Percentiles rank a stretch among this genome's conserved stretches.
These are phyloP conservation scores for Neonectria hederae DNA, from an alignment of 2,329 filamentous ascomycete species.

Conservation along the genomic window DNA sequence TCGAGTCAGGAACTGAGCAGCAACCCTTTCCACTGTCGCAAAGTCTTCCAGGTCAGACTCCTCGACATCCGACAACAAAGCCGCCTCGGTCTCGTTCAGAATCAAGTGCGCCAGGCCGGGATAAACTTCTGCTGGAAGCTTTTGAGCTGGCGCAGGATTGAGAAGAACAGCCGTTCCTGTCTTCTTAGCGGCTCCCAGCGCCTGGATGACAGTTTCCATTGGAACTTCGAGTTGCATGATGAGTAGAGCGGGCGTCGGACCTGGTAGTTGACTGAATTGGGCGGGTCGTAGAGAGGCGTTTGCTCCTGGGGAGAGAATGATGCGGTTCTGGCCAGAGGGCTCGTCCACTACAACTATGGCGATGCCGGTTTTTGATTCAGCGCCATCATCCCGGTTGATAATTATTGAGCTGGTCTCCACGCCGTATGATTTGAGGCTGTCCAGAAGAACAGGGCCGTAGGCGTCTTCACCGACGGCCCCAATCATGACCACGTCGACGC, in stretches of 20 bases:
- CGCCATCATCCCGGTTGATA: conserved; percentile 47
- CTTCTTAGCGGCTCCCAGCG: conserved; percentile 53
- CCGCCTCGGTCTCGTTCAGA: conserved; percentile 79
- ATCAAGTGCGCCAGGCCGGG: conserved; percentile 71
- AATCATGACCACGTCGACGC: conserved; percentile 62
- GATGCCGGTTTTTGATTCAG: conserved; percentile 60
- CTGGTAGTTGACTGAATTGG: conserved; percentile 36
- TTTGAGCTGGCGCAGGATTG: conserved; percentile 74
- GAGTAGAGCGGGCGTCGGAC: conserved; percentile 61
- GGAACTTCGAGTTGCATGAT: conserved; percentile 71
- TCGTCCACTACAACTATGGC: conserved; percentile 68
- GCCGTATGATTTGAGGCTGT: conserved; percentile 56
- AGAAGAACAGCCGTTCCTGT: conserved; percentile 66
- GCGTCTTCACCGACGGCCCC: conserved; percentile 66
- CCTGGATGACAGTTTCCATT: conserved; percentile 59
- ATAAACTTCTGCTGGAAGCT: conserved; percentile 67
- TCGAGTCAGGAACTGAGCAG: conserved; percentile 62
- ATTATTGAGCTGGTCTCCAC: conserved; percentile 50
- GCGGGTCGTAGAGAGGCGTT: conserved; percentile 48
- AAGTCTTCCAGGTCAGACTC: conserved; percentile 47
- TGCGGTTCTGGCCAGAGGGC: conserved; percentile 64
- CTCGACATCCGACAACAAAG: conserved; percentile 62
- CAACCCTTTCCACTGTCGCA: conserved; percentile 50
- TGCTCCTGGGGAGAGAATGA: conserved; percentile 65
- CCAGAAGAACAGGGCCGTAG: conserved; percentile 58